phyloP scores from a whole-genome alignment of 441 rosid genomes.

The Macaranga tanarius region DNA sequence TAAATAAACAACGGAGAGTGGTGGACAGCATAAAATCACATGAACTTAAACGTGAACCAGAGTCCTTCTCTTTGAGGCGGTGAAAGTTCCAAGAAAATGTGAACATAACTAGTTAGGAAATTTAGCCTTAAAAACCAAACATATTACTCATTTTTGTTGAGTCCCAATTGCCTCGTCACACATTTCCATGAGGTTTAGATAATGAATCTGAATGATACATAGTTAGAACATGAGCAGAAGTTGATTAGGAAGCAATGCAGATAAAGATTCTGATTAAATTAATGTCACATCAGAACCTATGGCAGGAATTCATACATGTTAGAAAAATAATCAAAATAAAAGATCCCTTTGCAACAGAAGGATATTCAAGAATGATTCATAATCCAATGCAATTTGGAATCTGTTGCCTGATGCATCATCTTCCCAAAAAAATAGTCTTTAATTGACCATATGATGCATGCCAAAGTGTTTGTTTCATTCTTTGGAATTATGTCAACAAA shows the following conservation, averaged over 20 bases:
- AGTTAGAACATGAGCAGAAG: not conserved
- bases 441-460: not conserved
- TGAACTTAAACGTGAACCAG: conserved; percentile 6
- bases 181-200: not conserved
- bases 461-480: not conserved
- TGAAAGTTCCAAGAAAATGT: not conserved
- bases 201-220: not conserved
- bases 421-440: not conserved
- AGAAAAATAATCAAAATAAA: not conserved
- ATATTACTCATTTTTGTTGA: too few species aligned
- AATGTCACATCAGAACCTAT: not conserved
- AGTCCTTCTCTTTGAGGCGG: not conserved
- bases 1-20: not conserved
- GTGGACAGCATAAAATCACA: not conserved
- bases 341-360: not conserved
- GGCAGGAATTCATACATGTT: not conserved
- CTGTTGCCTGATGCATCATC: not conserved
- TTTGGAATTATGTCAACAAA: not conserved
- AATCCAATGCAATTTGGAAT: not conserved
- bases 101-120: not conserved
- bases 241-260: not conserved
- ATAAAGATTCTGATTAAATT: not conserved
- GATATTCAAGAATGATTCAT: not conserved
- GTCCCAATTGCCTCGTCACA: not conserved
- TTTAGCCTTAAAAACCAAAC: too few species aligned